A percentile compares a stretch with the other conserved stretches of the same genome.
Conservation (phyloP, 352 stramenopile genomes). For the Phytophthora cactorum region DNA sequence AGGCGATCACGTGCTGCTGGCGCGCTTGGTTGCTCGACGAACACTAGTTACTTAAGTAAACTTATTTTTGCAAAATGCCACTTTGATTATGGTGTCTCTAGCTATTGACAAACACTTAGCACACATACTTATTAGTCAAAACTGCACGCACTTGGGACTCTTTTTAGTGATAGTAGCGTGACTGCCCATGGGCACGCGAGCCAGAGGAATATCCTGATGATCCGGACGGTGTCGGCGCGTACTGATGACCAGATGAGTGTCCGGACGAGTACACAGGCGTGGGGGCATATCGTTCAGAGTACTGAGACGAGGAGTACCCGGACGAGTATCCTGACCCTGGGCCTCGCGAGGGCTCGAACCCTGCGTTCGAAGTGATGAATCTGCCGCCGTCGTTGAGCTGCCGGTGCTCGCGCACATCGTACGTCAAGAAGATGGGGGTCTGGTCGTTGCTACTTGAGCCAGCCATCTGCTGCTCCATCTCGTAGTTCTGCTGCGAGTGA, state of each 20-base stretch:
- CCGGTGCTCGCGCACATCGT: slow-evolving; percentile 25
- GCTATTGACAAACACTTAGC: slow-evolving; percentile 28
- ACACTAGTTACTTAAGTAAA: slow-evolving; percentile 16
- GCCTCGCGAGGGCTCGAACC: slow-evolving; percentile 22
- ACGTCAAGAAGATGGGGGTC: slow-evolving; percentile 33
- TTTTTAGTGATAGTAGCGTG: slow-evolving; percentile 29
- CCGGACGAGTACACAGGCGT: slow-evolving; percentile 22
- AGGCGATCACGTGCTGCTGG: slow-evolving; percentile 13
- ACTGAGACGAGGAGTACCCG: slow-evolving; percentile 23
- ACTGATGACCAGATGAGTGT: slow-evolving; percentile 17
- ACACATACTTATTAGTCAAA: slow-evolving; percentile 27
- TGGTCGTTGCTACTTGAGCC: slow-evolving; percentile 12
- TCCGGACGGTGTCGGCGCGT: slow-evolving; percentile 22
- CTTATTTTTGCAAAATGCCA: slow-evolving; percentile 35
- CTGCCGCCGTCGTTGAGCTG: slow-evolving; percentile 31
- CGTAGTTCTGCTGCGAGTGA: slow-evolving; percentile 26
- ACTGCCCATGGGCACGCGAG: slow-evolving; percentile 25
- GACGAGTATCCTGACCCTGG: slow-evolving; percentile 28
- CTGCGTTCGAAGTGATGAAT: slow-evolving; percentile 27
- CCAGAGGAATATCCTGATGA: slow-evolving; percentile 28
- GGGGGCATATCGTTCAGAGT: slow-evolving; percentile 16
- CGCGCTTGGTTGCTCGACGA: slow-evolving; percentile 5
- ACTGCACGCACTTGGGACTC: slow-evolving; percentile 6
- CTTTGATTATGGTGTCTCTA: slow-evolving; percentile 28
- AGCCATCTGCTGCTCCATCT: slow-evolving; percentile 25